Evolutionary conservation across 306 rosid species (phyloP).

Genomic region (Aeschynomene evenia): DNA sequence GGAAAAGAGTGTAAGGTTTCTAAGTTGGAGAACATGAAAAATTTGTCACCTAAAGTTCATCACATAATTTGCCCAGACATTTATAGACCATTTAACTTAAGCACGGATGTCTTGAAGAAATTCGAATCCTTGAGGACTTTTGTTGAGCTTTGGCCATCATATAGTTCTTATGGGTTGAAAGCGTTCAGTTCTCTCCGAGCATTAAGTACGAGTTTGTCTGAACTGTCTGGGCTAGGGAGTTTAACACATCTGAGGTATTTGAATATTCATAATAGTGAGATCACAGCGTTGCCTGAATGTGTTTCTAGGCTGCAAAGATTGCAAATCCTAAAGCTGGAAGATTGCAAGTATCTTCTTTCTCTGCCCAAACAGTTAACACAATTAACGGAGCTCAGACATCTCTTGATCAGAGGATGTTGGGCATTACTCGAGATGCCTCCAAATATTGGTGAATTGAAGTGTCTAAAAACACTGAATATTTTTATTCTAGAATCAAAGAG

Average conservation of each 20-base stretch:
- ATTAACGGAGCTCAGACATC: constrained; percentile 1
- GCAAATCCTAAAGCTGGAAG: background rate
- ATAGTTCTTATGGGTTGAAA: background rate
- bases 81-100: background rate
- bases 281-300: background rate
- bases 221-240: background rate
- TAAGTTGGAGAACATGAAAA: background rate
- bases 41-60: background rate
- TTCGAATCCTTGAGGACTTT: constrained; percentile 12
- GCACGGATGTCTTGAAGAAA: constrained; percentile 1
- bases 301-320: background rate
- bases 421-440: background rate
- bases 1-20: background rate
- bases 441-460: background rate
- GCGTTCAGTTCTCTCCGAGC: background rate
- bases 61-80: background rate
- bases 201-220: background rate
- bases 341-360: rapidly evolving
- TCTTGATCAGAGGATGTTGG: background rate
- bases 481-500: background rate
- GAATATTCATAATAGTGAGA: rapidly evolving
- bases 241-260: constrained; percentile 6
- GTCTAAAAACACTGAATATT: background rate
- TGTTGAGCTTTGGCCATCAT: background rate
- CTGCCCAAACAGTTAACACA: background rate